Percentiles rank a stretch among this genome's conserved stretches.
Evolutionary conservation across 768 basidiomycete species (phyloP).

Genomic region (Boletus rex-veris): DNA sequence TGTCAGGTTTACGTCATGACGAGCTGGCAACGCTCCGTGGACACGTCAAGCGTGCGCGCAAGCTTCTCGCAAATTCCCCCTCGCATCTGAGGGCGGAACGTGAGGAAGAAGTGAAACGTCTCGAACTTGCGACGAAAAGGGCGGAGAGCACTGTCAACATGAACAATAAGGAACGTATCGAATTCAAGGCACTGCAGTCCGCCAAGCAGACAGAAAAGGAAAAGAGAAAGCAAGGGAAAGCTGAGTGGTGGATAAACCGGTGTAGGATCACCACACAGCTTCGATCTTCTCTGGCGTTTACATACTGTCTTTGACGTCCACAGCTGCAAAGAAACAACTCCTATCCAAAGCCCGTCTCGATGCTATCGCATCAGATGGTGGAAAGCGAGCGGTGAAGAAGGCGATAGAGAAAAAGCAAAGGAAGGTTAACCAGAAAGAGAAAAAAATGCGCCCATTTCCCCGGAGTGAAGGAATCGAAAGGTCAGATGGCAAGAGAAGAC

Average conservation of each 20-base stretch:
- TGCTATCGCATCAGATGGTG: constrained; percentile 71
- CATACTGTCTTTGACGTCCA: background rate
- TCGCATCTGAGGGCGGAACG: constrained; percentile 55
- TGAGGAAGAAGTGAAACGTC: constrained; percentile 60
- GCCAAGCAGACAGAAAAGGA: constrained; percentile 46
- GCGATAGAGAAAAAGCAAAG: constrained; percentile 87
- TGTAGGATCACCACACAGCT: constrained; percentile 42
- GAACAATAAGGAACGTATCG: constrained; percentile 65
- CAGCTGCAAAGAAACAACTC: constrained; percentile 77
- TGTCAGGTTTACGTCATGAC: constrained; percentile 56
- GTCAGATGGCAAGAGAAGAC: constrained; percentile 14
- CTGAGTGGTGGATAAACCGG: constrained; percentile 81
- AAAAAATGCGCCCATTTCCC: constrained; percentile 72
- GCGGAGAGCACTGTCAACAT: constrained; percentile 75
- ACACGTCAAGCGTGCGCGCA: constrained; percentile 65
- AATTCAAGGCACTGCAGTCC: constrained; percentile 57
- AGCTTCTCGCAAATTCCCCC: constrained; percentile 58
- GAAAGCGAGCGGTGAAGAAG: constrained; percentile 78
- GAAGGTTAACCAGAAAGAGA: constrained; percentile 86
- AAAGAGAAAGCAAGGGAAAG: constrained; percentile 74
- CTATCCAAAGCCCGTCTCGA: constrained; percentile 75
- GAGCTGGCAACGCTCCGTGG: constrained; percentile 67
- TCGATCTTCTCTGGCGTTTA: background rate
- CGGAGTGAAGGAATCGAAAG: constrained; percentile 15
- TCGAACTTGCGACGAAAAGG: constrained; percentile 73